Conservation (phyloP, 768 basidiomycete species). For the Pleurotus giganteus region DNA sequence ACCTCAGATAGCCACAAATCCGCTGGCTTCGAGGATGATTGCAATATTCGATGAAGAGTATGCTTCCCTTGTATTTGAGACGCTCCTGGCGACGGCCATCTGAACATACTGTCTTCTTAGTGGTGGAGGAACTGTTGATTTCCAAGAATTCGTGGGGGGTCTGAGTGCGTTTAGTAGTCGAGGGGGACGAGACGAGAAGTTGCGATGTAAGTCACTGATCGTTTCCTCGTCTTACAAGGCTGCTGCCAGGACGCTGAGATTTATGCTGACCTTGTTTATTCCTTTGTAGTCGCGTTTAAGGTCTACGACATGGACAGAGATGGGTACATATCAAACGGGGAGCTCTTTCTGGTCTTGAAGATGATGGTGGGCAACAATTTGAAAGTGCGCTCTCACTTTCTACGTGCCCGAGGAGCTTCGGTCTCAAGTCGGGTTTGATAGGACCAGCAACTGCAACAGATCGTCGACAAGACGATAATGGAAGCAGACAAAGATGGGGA, state of each 20-base stretch:
- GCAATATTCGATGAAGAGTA: slow-evolving; percentile 99
- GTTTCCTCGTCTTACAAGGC: slow-evolving; percentile 12
- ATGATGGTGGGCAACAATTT: slow-evolving; percentile 99
- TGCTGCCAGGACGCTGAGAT: not conserved
- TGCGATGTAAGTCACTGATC: slow-evolving; percentile 65
- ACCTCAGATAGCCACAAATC: slow-evolving; percentile 98
- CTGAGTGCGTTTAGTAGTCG: slow-evolving; percentile 97
- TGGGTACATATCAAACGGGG: slow-evolving; percentile 97
- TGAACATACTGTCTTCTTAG: slow-evolving; percentile 38
- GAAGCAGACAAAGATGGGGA: slow-evolving; percentile 98
- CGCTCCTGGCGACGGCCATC: not conserved
- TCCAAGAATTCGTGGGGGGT: slow-evolving; percentile 98
- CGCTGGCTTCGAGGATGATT: slow-evolving; percentile 95
- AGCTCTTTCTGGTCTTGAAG: slow-evolving; percentile 96
- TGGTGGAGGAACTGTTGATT: slow-evolving; percentile 97
- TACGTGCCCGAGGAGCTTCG: not conserved
- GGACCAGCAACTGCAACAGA: slow-evolving; percentile 99
- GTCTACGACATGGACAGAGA: slow-evolving; percentile 99
- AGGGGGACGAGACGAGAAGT: slow-evolving; percentile 95
- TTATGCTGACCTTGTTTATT: not conserved
- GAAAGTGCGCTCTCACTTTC: slow-evolving; percentile 55
- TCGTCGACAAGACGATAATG: slow-evolving; percentile 99
- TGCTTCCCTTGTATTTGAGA: slow-evolving; percentile 32
- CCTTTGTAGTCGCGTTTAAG: slow-evolving; percentile 88
- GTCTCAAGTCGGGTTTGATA: slow-evolving; percentile 24